Percentiles rank a stretch among this genome's conserved stretches.
These are phyloP conservation scores for Adansonia gregorii DNA, from an alignment of 441 rosid genomes.

Conservation along the genomic window DNA sequence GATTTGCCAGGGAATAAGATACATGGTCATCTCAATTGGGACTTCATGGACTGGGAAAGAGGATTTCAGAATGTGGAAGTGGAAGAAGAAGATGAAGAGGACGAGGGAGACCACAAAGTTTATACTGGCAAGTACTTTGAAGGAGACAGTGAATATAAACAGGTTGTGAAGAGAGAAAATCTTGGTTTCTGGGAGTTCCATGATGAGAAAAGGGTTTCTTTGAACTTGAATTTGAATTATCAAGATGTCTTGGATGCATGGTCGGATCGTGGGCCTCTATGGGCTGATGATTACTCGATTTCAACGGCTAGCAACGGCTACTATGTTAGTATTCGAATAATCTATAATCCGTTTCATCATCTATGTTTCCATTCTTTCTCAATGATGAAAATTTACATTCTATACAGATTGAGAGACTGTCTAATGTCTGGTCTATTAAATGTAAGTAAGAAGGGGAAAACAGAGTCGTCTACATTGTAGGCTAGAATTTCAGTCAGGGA, in stretches of 20 bases:
- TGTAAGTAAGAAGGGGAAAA: background rate
- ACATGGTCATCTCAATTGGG: constrained; percentile 32
- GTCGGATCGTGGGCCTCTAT: constrained; percentile 61
- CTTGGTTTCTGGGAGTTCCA: constrained; percentile 45
- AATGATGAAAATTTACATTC: background rate
- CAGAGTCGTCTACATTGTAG: background rate
- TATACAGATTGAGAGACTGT: background rate
- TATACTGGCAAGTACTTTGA: constrained; percentile 21
- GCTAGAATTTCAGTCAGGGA: background rate
- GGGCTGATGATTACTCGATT: constrained; percentile 41
- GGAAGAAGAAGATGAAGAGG: constrained; percentile 34
- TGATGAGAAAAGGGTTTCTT: constrained; percentile 39
- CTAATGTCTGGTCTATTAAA: background rate
- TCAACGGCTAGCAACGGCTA: constrained; percentile 36
- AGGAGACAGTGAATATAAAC: constrained; percentile 4
- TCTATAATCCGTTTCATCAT: background rate
- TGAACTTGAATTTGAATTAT: constrained; percentile 75
- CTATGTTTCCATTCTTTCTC: background rate
- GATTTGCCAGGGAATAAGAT: constrained; percentile 25
- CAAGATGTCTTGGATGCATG: constrained; percentile 81
- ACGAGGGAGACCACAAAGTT: constrained; percentile 26
- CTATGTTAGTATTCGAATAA: constrained; percentile 48
- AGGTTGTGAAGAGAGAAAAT: constrained; percentile 42
- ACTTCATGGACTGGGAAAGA: constrained; percentile 45
- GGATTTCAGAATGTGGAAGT: constrained; percentile 32